These are phyloP conservation scores for Teunomyces lycoperdinae DNA, from an alignment of 805 yeast genomes.

Conservation along the genomic window DNA sequence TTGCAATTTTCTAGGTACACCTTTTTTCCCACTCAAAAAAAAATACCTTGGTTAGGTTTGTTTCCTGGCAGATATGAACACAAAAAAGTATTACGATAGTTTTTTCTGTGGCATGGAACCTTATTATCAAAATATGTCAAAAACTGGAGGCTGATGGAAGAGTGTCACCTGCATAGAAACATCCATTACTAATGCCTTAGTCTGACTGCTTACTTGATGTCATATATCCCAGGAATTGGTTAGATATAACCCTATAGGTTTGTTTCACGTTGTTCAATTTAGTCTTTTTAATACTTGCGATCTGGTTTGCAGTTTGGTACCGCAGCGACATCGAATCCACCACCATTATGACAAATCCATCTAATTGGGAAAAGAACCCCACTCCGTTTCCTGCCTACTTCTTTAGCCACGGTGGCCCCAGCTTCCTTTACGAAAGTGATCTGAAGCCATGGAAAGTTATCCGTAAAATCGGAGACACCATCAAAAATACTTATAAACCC, in stretches of 20 bases:
- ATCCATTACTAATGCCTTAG: not conserved
- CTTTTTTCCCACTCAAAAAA: too few species aligned
- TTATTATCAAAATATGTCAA: too few species aligned
- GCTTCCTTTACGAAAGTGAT: slow-evolving; percentile 58
- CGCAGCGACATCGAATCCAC: not conserved
- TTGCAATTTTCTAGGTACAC: too few species aligned
- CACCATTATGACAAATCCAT: slow-evolving; percentile 4
- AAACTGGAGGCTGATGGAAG: too few species aligned
- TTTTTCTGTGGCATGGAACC: too few species aligned
- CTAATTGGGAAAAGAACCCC: slow-evolving; percentile 10
- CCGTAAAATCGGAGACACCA: slow-evolving; percentile 48
- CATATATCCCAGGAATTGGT: not conserved
- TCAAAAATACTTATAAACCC: slow-evolving; percentile 53
- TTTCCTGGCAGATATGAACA: too few species aligned
- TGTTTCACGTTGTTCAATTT: not conserved
- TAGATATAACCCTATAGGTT: not conserved
- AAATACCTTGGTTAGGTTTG: too few species aligned
- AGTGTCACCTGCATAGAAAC: too few species aligned
- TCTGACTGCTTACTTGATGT: not conserved
- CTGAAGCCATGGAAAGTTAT: slow-evolving; percentile 60
- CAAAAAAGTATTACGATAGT: too few species aligned
- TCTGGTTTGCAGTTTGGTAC: not conserved
- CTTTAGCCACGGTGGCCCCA: slow-evolving; percentile 83
- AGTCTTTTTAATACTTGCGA: not conserved
- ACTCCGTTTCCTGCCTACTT: slow-evolving; percentile 57